phyloP scores from a whole-genome alignment of 306 rosid genomes.

The Inga leiocalycina region DNA sequence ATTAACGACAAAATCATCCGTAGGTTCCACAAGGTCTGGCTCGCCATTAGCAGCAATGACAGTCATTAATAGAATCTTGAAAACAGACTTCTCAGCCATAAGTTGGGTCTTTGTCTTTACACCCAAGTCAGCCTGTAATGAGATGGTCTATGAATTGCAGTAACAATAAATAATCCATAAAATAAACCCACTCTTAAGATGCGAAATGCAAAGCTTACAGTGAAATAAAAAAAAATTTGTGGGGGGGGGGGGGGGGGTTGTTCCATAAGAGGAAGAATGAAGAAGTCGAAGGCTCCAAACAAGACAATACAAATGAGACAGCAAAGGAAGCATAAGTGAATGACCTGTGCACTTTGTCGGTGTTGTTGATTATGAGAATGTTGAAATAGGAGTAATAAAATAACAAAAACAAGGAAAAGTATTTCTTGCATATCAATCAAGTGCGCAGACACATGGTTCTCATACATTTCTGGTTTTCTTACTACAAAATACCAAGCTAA shows the following conservation, averaged over 20 bases:
- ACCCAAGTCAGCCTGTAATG: slow-evolving; percentile 92
- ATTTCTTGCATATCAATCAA: slow-evolving; percentile 10
- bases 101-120: slow-evolving; percentile 99
- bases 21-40: slow-evolving; percentile 74
- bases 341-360: slow-evolving; percentile 7
- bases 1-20: slow-evolving; percentile 87
- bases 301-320: slow-evolving; percentile 19
- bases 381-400: slow-evolving; percentile 18
- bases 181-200: slow-evolving; percentile 7
- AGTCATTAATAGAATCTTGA: slow-evolving; percentile 89
- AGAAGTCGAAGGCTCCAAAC: neutral
- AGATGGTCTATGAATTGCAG: slow-evolving; percentile 32
- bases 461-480: neutral
- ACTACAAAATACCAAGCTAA: slow-evolving; percentile 41
- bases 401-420: neutral
- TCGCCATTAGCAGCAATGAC: slow-evolving; percentile 89
- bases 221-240: neutral
- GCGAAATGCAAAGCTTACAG: neutral
- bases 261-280: slow-evolving; percentile 6
- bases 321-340: slow-evolving; percentile 9
- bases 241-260: neutral
- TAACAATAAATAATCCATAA: slow-evolving; percentile 30
- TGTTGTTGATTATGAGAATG: slow-evolving; percentile 22
- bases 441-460: slow-evolving; percentile 2
- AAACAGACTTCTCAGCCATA: slow-evolving; percentile 96